Conservation (phyloP, 257 asterid genomes). For the Ballota nigra region DNA sequence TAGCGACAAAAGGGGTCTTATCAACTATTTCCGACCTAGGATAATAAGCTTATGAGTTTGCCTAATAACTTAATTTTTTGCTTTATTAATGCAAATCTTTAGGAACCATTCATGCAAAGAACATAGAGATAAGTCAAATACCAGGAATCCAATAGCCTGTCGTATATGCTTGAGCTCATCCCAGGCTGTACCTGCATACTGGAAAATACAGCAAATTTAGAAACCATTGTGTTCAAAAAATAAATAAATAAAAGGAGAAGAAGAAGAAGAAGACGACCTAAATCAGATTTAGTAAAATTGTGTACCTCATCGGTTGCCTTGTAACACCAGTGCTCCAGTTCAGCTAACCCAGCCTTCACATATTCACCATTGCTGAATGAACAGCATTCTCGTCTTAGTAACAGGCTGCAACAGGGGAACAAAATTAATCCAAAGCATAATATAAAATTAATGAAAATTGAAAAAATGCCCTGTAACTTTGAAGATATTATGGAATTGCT, state of each 20-base stretch:
- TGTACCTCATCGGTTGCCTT: slow-evolving; percentile 95
- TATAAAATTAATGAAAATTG: neutral
- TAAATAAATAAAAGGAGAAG: neutral
- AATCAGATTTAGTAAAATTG: neutral
- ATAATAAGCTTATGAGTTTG: neutral
- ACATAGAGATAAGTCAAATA: slow-evolving; percentile 28
- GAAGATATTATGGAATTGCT: too few relatives aligned
- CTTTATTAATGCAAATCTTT: neutral
- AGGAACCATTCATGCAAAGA: slow-evolving; percentile 14
- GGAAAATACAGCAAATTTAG: slow-evolving; percentile 38
- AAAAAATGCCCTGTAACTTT: too few relatives aligned
- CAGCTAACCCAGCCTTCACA: slow-evolving; percentile 98
- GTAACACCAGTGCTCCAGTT: slow-evolving; percentile 99
- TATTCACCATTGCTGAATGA: slow-evolving; percentile 98
- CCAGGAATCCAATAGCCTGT: slow-evolving; percentile 99
- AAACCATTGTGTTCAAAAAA: neutral
- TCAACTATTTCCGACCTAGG: neutral
- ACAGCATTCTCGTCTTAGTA: slow-evolving; percentile 98
- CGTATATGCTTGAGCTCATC: slow-evolving; percentile 99
- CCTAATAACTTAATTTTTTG: neutral
- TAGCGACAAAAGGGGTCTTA: neutral
- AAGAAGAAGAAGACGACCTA: neutral
- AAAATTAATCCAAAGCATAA: slow-evolving; percentile 9
- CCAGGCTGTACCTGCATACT: slow-evolving; percentile 99
- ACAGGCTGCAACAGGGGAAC: slow-evolving; percentile 52